Conservation (phyloP, 1,284 basidiomycete genomes). For the Cerioporus squamosus region DNA sequence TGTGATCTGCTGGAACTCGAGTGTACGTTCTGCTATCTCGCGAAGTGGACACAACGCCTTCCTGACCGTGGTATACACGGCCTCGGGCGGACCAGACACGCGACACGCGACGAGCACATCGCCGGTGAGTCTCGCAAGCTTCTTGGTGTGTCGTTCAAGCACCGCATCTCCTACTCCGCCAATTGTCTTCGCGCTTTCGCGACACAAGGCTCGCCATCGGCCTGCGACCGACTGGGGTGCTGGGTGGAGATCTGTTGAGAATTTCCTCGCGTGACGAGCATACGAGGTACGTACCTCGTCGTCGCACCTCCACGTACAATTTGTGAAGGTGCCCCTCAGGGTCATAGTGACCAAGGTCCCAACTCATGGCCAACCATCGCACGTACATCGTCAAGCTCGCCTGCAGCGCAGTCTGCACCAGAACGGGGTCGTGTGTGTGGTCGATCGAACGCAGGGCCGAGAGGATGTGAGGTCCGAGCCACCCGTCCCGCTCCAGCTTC, state of each 20-base stretch:
- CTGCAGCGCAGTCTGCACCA: slow-evolving; percentile 57
- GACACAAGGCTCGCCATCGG: slow-evolving; percentile 57
- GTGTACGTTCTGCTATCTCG: slow-evolving; percentile 45
- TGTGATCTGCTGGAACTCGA: slow-evolving; percentile 51
- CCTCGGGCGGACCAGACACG: slow-evolving; percentile 26
- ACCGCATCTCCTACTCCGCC: slow-evolving; percentile 25
- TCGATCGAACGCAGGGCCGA: slow-evolving; percentile 41
- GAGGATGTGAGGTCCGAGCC: slow-evolving; percentile 23
- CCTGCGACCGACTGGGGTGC: slow-evolving; percentile 56
- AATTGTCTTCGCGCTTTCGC: slow-evolving; percentile 44
- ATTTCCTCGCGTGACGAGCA: slow-evolving; percentile 29
- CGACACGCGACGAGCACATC: slow-evolving; percentile 50
- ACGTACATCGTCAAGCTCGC: slow-evolving; percentile 47
- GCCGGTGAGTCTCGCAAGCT: slow-evolving; percentile 46
- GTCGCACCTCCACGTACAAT: slow-evolving; percentile 50
- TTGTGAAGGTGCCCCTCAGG: slow-evolving; percentile 43
- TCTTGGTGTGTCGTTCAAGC: slow-evolving; percentile 32
- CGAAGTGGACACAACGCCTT: slow-evolving; percentile 37
- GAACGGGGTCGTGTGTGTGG: slow-evolving; percentile 37
- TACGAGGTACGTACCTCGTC: slow-evolving; percentile 44
- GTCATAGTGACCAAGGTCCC: slow-evolving; percentile 49
- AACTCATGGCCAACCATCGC: slow-evolving; percentile 51
- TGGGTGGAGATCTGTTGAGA: slow-evolving; percentile 19
- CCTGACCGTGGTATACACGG: slow-evolving; percentile 25
- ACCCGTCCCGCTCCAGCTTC: slow-evolving; percentile 6